A percentile compares a stretch with the other conserved stretches of the same genome.
Conservation (phyloP, 805 yeast genomes). For the Candida insectorum region DNA sequence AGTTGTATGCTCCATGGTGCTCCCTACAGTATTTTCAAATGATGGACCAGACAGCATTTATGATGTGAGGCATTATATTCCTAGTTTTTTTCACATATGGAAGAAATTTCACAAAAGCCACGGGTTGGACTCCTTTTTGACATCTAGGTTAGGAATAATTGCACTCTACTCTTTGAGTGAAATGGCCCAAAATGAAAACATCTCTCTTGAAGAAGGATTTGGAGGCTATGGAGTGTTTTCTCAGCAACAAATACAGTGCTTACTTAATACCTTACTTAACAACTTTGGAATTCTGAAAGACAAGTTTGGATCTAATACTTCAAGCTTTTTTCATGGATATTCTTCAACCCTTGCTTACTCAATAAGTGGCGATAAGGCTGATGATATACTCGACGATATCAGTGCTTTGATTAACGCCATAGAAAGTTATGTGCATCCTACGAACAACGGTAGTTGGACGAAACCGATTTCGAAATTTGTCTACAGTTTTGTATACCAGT, state of each 20-base stretch:
- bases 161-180: conserved; percentile 46
- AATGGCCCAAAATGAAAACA: conserved; percentile 12
- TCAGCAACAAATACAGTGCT: conserved; percentile 54
- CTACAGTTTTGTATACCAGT: conserved; percentile 55
- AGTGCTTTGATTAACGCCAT: conserved; percentile 61
- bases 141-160: conserved; percentile 62
- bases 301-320: conserved; percentile 42
- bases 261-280: conserved; percentile 53
- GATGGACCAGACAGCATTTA: conserved; percentile 23
- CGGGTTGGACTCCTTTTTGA: conserved; percentile 59
- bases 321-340: conserved; percentile 41
- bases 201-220: conserved; percentile 18
- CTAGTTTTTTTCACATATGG: conserved; percentile 75
- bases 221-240: conserved; percentile 63
- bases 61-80: conserved; percentile 55
- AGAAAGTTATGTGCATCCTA: conserved; percentile 85
- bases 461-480: conserved; percentile 61
- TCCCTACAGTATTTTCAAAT: conserved; percentile 45
- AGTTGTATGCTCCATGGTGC: conserved; percentile 49
- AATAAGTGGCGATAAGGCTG: conserved; percentile 47
- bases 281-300: conserved; percentile 46
- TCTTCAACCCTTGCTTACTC: conserved; percentile 55
- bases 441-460: conserved; percentile 91
- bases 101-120: conserved; percentile 44
- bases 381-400: conserved; percentile 51